These are phyloP conservation scores for Trametes meyenii DNA, from an alignment of 768 basidiomycete species.

Conservation along the genomic window DNA sequence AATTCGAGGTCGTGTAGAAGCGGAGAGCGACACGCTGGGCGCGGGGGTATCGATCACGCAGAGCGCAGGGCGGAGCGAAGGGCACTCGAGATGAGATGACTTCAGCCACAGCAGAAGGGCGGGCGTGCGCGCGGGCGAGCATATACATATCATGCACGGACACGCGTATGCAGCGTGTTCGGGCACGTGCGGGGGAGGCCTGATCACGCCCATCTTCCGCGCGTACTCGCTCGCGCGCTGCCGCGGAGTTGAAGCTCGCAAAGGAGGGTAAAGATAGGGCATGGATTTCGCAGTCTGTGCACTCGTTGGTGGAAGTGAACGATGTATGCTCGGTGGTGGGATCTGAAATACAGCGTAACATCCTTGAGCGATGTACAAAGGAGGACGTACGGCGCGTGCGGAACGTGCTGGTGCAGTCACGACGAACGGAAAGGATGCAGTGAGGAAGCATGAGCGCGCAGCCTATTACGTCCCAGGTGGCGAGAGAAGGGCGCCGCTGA, in stretches of 20 bases:
- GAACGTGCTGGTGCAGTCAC: background rate
- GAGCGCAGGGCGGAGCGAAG: background rate
- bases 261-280: background rate
- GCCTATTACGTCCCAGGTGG: slow-evolving; percentile 10
- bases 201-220: slow-evolving; percentile 12
- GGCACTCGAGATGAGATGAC: background rate
- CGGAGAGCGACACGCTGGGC: background rate
- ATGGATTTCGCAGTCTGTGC: background rate
- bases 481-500: slow-evolving; percentile 11
- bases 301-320: background rate
- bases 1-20: background rate
- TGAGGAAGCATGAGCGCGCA: background rate
- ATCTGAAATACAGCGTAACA: background rate
- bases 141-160: slow-evolving; percentile 27
- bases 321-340: background rate
- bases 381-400: background rate
- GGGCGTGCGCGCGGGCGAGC: slow-evolving; percentile 1
- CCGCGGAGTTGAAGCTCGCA: background rate
- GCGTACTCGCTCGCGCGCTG: background rate
- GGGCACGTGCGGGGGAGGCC: slow-evolving; percentile 27
- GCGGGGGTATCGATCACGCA: slow-evolving; percentile 8
- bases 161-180: slow-evolving; percentile 36
- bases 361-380: background rate
- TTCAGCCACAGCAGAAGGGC: slow-evolving; percentile 9
- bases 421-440: background rate